Evolutionary conservation across 768 basidiomycete species (phyloP), one percentile per base, ranked within the genome.

Genomic region (Lyophyllum atratum): DNA sequence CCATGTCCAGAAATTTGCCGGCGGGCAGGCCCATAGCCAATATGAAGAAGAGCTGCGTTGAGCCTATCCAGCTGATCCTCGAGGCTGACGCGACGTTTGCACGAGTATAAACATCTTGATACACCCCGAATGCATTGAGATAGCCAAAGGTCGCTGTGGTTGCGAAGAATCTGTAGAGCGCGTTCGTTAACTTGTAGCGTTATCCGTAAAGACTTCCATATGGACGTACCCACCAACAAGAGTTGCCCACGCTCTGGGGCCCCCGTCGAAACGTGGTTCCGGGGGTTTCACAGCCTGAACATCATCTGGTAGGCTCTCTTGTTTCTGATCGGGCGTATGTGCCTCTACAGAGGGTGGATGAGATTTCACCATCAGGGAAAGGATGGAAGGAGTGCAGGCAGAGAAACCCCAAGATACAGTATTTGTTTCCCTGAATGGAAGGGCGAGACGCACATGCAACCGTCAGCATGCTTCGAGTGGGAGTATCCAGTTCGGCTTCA

Each of bases 1-100:
- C 74, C 44, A 54, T 63, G 56, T 76, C 74, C 37, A 69, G 66
- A 17, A 73, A 53, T 14, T 62, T 64, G 7, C 74, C 74, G 12
- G 62, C 64, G 6, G 64, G n/a, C 1, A 72, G 45, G 2, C 69
- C 68, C 3, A 62, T 46, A 2, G 63, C 51, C 28, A 71, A 61
- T n/a, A 69, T 49, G 1, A 74, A 56, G 37, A 71, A 74, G 14
- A 69, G 58, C 49, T 72, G 68, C 1, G 68, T 59, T 15, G 66
- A 63, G 47, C 72, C 69, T 2, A 56, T 56, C 55, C 55, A 56
- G 29, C 55, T 56, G 17, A 45, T 46, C 26, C 24, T 21, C 26
- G 37, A 43, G 21, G 40, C 52, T 9, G 52, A 53, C 3, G 52
- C 52, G 6, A 43, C 52, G 14, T 26, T 39, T 2, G 39, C 34